A percentile compares a stretch with the other conserved stretches of the same genome.
phyloP scores from a whole-genome alignment of 768 basidiomycete species.

The Dioszegia aurantiaca region DNA sequence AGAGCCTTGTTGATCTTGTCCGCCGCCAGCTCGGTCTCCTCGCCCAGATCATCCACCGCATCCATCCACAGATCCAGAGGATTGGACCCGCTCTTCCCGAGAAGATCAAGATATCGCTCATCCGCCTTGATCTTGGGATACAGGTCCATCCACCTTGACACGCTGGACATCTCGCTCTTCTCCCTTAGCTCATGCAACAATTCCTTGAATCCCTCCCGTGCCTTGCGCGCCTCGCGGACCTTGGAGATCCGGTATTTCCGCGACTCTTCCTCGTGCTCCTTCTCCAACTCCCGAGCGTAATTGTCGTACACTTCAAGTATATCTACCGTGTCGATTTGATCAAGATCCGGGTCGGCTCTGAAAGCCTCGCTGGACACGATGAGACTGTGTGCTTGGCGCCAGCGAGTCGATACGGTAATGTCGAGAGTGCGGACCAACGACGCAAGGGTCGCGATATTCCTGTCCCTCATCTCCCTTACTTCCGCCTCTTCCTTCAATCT shows the following conservation, averaged over 20 bases:
- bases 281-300: slow-evolving; percentile 81
- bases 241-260: slow-evolving; percentile 76
- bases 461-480: slow-evolving; percentile 48
- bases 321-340: slow-evolving; percentile 81
- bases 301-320: slow-evolving; percentile 92
- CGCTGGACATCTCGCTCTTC: slow-evolving; percentile 68
- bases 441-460: slow-evolving; percentile 79
- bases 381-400: slow-evolving; percentile 77
- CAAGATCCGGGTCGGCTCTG: slow-evolving; percentile 71
- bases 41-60: slow-evolving; percentile 77
- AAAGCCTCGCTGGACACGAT: slow-evolving; percentile 76
- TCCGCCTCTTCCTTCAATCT: slow-evolving; percentile 73
- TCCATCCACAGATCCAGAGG: slow-evolving; percentile 98
- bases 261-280: slow-evolving; percentile 85
- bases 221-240: slow-evolving; percentile 78
- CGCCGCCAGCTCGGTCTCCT: slow-evolving; percentile 76
- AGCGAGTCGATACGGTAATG: slow-evolving; percentile 89
- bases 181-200: slow-evolving; percentile 70
- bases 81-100: slow-evolving; percentile 90
- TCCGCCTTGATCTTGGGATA: slow-evolving; percentile 75
- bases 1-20: slow-evolving; percentile 58
- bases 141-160: slow-evolving; percentile 86
- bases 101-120: slow-evolving; percentile 76
- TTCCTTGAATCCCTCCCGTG: slow-evolving; percentile 83
- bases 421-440: slow-evolving; percentile 78